Conservation (phyloP, 23 red algal genomes). For the Gracilariopsis chorda region DNA sequence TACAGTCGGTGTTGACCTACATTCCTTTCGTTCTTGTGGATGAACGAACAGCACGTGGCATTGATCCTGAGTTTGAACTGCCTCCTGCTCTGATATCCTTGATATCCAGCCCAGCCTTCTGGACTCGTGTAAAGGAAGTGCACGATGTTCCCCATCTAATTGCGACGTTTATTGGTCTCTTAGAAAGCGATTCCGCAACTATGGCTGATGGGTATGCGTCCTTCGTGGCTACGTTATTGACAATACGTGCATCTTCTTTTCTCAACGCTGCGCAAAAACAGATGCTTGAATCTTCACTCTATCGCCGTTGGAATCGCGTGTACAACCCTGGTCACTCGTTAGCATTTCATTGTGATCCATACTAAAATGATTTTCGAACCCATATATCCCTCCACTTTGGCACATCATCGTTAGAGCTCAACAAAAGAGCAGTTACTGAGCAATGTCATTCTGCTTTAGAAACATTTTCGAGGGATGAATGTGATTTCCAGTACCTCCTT, state of each 20-base stretch:
- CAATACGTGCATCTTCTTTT: neutral
- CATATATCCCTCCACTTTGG: neutral
- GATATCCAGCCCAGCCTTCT: neutral
- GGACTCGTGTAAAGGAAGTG: neutral
- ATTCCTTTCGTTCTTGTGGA: neutral
- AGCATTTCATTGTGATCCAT: constrained; percentile 3
- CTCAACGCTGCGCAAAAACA: neutral
- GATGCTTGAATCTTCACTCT: neutral
- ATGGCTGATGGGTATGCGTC: neutral
- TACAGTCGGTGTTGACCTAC: neutral
- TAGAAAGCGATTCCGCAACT: neutral
- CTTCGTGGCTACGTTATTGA: neutral
- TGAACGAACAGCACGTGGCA: neutral
- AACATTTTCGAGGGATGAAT: neutral
- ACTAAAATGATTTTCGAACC: neutral
- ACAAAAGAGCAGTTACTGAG: neutral
- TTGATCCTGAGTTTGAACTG: neutral
- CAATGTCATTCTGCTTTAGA: neutral
- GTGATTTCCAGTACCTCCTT: neutral
- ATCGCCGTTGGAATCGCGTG: neutral
- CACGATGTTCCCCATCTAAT: neutral
- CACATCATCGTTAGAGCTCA: neutral
- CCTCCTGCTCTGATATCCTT: neutral
- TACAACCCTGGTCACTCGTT: neutral
- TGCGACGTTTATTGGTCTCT: neutral